Base-by-base conservation (phyloP, 2,329 filamentous ascomycete genomes). In the Aureobasidium melanogenum region DNA sequence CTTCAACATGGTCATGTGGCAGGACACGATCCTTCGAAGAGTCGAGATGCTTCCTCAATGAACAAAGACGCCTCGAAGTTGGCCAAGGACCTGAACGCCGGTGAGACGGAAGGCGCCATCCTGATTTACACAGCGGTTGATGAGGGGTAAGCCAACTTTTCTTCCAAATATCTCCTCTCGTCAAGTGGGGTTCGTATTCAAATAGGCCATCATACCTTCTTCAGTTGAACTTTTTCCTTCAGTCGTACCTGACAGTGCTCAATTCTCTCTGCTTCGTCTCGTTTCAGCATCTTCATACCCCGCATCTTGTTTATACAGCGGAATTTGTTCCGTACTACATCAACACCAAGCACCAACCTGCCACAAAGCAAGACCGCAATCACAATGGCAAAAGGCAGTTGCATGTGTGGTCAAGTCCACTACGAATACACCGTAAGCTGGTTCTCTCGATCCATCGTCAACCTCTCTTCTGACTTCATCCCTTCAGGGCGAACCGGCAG, bases 401-500 rank as follows among this genome's bases (percentile, higher is more conserved):
- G 69, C 63, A 68, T 71, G 68, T 70, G 69, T 55, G 67, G 65
- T 15, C 57, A 61, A 19, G 64, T 70, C 30, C 63, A 59, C 59
- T 71, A 70, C 57, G 66, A 69, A 51, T 71, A 69, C 63, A 69
- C 66, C 5, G 69, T 57, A 46, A 57, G 41, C 41, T 9, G 14
- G 10, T 26, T 26, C 14, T 15, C 24, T 9, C n/a, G 3, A 3
- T 3, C 22, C 19, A 19, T 19, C 41, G 5, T 3, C 12, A 14
- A 17, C 5, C 1, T n/a, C 24, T 19, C 28, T 32, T 36, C 57
- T 51, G 8, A 51, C 26, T 14, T 30, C 26, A 12, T 0, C 17
- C 6, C 10, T 12, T 15, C 24, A 58, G 80, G 78, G 73, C 12
- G 75, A 80, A 39, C 69, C 75, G 4, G 72, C 69, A 17, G 60